A percentile compares a stretch with the other conserved stretches of the same genome.
Evolutionary conservation across 768 basidiomycete genomes (phyloP).

Genomic region (Pholiota conissans): DNA sequence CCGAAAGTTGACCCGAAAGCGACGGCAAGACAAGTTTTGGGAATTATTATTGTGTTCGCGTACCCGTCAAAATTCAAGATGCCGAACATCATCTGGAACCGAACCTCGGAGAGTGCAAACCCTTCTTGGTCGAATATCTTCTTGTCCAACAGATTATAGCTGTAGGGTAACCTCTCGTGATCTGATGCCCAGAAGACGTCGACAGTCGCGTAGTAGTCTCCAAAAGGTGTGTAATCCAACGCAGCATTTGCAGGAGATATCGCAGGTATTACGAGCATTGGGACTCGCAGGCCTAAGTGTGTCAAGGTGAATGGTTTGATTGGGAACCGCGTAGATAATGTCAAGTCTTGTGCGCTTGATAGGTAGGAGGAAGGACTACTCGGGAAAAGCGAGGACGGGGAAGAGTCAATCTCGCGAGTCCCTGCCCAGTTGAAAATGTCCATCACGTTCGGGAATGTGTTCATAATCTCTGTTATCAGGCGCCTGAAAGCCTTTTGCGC

Average conservation of each 20-base stretch:
- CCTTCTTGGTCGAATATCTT: not conserved
- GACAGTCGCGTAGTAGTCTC: not conserved
- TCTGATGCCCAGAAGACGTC: not conserved
- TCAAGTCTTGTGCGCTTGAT: not conserved
- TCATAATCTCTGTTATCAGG: not conserved
- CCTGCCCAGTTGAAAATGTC: constrained; percentile 2
- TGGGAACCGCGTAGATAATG: not conserved
- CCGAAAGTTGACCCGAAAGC: not conserved
- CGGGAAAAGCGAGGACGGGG: not conserved
- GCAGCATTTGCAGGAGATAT: not conserved
- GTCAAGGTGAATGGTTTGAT: constrained; percentile 1
- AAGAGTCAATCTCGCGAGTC: not conserved
- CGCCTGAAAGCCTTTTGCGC: not conserved
- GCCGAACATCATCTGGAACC: not conserved
- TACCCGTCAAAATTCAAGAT: not conserved
- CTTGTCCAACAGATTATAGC: not conserved
- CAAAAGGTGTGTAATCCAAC: not conserved
- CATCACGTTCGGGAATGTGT: not conserved
- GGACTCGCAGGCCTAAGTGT: not conserved
- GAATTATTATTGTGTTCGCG: not conserved
- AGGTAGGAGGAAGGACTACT: not conserved
- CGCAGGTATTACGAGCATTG: not conserved
- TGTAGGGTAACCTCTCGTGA: not conserved
- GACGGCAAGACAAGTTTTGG: not conserved
- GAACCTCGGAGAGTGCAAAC: not conserved